Base-by-base conservation (phyloP, 768 basidiomycete genomes). In the Tricholoma furcatifolium region DNA sequence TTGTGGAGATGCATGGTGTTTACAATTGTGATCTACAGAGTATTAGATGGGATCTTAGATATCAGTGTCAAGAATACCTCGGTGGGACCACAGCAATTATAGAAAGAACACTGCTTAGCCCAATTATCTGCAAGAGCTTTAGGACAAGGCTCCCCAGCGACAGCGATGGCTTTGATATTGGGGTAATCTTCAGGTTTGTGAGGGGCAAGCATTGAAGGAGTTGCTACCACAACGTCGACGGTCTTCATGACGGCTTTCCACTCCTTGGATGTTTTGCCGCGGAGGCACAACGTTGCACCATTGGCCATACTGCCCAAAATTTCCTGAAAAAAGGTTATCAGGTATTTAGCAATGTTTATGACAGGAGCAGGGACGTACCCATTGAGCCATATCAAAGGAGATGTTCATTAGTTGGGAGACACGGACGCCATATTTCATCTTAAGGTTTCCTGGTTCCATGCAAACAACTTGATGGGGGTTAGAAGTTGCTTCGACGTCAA, bases 371-470 rank as follows among this genome's bases (percentile, higher is more conserved):
- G 21, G 23, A 47, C 45, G 12, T 58, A 70, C 80, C 83, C 83
- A 85, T 18, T 79, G 80, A 42, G 79, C 80, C 80, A 85, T 83
- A 58, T 84, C 83, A 60, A 83, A 85, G 2, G 82, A 78, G 39
- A 85, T 76, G 57, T 83, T 83, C 69, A 83, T 74, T 18, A 84
- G 65, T 61, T 85, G 83, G 8, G 81, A 75, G n/a, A 84, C 80
- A 10, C 78, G 72, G 27, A 74, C 60, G 12, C 82, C 81, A 3
- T 77, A 78, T 18, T 62, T 50, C 79, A 85, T 83, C 42, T 76
- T 76, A 15, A 83, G 67, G 58, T 80, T 82, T 32, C 82, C 82
- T 17, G 82, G 82, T 24, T 68, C 59, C 50, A 71, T 62, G 51
- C 68, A 70, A 8, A 74, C 58, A 21, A 74, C 72, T 74, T 27